Conservation (phyloP, 768 basidiomycete species). For the Zangia roseola region DNA sequence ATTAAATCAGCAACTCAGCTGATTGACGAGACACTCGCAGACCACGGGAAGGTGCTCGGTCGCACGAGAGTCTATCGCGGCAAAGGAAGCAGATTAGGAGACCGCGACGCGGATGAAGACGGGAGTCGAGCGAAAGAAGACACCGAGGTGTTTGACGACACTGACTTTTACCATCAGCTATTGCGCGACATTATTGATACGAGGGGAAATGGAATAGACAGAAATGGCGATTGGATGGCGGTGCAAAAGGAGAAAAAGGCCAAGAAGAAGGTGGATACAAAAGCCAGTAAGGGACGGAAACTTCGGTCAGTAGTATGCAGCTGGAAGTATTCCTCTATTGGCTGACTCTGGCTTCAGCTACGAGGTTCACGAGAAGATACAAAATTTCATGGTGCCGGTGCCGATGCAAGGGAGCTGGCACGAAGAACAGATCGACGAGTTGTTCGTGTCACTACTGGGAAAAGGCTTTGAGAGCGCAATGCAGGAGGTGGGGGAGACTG, state of each 20-base stretch:
- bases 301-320: conserved; percentile 54
- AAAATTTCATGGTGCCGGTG: conserved; percentile 96
- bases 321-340: not conserved
- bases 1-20: conserved; percentile 69
- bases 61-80: conserved; percentile 60
- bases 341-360: conserved; percentile 51
- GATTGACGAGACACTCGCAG: conserved; percentile 70
- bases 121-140: conserved; percentile 37
- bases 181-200: conserved; percentile 89
- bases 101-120: conserved; percentile 29
- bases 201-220: conserved; percentile 41
- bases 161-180: conserved; percentile 91
- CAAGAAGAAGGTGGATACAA: conserved; percentile 91
- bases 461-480: conserved; percentile 54
- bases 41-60: conserved; percentile 55
- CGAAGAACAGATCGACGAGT: conserved; percentile 93
- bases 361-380: conserved; percentile 92
- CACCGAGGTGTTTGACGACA: conserved; percentile 75
- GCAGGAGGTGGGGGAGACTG: conserved; percentile 28
- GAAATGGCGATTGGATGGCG: conserved; percentile 60
- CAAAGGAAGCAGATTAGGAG: conserved; percentile 46
- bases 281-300: conserved; percentile 93
- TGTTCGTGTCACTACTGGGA: conserved; percentile 87
- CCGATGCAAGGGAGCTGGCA: conserved; percentile 73
- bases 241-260: conserved; percentile 67